Percentiles rank a stretch among this genome's conserved stretches.
Conservation (phyloP, 352 stramenopile species). For the Pythium sp. region DNA sequence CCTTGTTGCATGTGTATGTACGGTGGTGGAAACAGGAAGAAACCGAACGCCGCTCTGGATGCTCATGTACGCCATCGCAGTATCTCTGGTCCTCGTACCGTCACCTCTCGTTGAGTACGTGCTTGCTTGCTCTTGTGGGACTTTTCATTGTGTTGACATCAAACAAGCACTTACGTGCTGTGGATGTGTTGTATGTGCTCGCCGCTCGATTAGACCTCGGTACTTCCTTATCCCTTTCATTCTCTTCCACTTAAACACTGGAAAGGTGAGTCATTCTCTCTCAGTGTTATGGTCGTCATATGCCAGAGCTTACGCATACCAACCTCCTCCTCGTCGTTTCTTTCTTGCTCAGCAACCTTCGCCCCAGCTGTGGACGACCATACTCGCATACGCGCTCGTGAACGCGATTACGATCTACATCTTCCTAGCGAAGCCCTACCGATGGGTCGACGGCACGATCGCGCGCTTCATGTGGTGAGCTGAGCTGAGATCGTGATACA, state of each 20-base stretch:
- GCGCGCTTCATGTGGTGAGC: constrained; percentile 88
- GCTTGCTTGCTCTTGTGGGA: too few relatives aligned
- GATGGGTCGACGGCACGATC: constrained; percentile 73
- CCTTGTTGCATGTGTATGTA: background rate
- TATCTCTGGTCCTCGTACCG: constrained; percentile 81
- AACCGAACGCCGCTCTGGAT: constrained; percentile 70
- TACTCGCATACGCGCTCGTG: constrained; percentile 44
- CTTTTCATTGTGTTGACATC: background rate
- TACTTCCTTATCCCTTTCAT: constrained; percentile 84
- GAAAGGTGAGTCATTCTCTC: constrained; percentile 39
- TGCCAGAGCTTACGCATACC: background rate
- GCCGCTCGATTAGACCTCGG: constrained; percentile 42
- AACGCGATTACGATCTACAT: constrained; percentile 73
- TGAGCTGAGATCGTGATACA: background rate
- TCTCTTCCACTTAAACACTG: constrained; percentile 74
- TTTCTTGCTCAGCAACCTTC: constrained; percentile 45
- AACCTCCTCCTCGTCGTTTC: background rate
- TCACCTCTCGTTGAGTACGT: constrained; percentile 83
- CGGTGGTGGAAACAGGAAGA: constrained; percentile 27
- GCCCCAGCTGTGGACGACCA: constrained; percentile 36
- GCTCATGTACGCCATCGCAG: constrained; percentile 66
- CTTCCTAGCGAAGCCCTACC: constrained; percentile 68
- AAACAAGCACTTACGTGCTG: constrained; percentile 8
- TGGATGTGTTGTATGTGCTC: constrained; percentile 6
- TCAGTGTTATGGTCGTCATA: background rate